A percentile compares a stretch with the other conserved stretches of the same genome.
phyloP scores from a whole-genome alignment of 2,329 filamentous ascomycete genomes.

The Colletotrichum plurivorum region DNA sequence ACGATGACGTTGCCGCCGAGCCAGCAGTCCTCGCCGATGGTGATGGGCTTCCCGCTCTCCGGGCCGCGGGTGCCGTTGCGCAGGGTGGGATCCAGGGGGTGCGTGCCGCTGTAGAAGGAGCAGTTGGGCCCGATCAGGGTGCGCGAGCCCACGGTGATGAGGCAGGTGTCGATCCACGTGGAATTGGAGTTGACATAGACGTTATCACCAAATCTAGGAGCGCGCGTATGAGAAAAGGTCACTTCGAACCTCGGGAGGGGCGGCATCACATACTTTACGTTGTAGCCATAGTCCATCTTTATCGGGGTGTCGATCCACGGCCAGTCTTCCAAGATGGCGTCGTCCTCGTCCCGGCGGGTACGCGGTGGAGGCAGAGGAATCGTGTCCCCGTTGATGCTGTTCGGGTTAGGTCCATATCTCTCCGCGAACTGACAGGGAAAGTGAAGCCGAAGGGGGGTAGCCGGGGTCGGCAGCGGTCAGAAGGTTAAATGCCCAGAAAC shows the following conservation, averaged over 20 bases:
- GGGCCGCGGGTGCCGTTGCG: slow-evolving; percentile 83
- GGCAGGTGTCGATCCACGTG: slow-evolving; percentile 82
- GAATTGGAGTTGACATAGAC: slow-evolving; percentile 84
- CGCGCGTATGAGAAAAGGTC: neutral
- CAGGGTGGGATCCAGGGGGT: slow-evolving; percentile 82
- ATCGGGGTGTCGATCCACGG: slow-evolving; percentile 81
- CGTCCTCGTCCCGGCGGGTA: slow-evolving; percentile 73
- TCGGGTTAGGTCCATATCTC: slow-evolving; percentile 7
- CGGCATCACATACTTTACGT: slow-evolving; percentile 66
- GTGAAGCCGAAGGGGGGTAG: slow-evolving; percentile 3
- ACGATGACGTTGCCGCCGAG: slow-evolving; percentile 80
- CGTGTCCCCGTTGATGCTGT: slow-evolving; percentile 74
- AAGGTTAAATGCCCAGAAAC: slow-evolving; percentile 1
- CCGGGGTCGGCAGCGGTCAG: neutral
- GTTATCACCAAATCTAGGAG: slow-evolving; percentile 71
- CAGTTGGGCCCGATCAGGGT: slow-evolving; percentile 86
- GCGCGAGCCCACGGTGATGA: slow-evolving; percentile 81
- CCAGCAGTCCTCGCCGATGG: slow-evolving; percentile 87
- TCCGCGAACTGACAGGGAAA: neutral
- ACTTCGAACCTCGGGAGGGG: neutral
- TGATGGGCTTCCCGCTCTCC: slow-evolving; percentile 80
- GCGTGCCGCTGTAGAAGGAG: slow-evolving; percentile 79
- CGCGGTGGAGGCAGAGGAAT: slow-evolving; percentile 73
- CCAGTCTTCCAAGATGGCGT: slow-evolving; percentile 72
- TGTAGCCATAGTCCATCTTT: slow-evolving; percentile 83